Evolutionary conservation across 163 green algal genomes (phyloP).

Genomic region (Volvox carteri): DNA sequence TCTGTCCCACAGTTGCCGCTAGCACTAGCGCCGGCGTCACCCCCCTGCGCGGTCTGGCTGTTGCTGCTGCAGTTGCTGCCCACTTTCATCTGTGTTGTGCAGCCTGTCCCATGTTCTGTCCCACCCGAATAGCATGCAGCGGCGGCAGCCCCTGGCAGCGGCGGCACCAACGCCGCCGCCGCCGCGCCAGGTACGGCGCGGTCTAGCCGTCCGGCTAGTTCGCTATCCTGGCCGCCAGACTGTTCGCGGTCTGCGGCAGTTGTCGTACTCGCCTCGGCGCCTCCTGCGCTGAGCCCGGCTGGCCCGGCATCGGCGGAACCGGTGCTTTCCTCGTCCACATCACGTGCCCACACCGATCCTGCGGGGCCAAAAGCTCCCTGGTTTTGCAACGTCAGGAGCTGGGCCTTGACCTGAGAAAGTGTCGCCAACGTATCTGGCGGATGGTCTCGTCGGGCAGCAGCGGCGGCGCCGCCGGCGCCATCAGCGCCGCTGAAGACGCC

Average conservation of each 20-base stretch:
- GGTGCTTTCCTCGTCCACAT: not conserved
- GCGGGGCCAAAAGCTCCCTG: not conserved
- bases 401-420: not conserved
- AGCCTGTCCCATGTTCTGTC: not conserved
- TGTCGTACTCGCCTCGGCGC: not conserved
- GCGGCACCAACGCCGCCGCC: not conserved
- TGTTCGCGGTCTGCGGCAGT: not conserved
- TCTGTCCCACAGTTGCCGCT: not conserved
- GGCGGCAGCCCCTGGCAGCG: not conserved
- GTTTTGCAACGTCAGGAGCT: conserved; percentile 23
- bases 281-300: not conserved
- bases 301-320: not conserved
- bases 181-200: not conserved
- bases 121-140: not conserved
- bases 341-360: not conserved
- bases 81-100: not conserved
- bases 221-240: not conserved
- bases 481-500: not conserved
- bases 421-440: not conserved
- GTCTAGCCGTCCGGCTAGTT: not conserved
- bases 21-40: not conserved
- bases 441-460: not conserved
- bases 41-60: not conserved
- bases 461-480: not conserved
- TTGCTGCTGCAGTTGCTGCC: conserved; percentile 3